Conservation (phyloP, 208 protist genomes). For the Acanthamoeba castellanii region DNA sequence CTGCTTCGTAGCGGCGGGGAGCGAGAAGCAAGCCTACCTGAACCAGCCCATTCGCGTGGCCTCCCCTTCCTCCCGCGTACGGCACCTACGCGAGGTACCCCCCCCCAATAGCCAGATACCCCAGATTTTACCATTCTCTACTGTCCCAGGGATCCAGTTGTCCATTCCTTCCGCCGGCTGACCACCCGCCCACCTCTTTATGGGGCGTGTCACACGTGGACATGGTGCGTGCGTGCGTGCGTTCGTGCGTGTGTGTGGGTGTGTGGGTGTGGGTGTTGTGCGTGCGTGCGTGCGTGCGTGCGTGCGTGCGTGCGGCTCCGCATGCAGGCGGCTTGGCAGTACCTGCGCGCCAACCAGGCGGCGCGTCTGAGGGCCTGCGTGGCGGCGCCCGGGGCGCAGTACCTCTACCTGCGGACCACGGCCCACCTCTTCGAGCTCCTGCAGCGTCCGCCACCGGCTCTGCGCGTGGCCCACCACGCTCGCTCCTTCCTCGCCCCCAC, state of each 20-base stretch:
- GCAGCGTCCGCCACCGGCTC: not conserved
- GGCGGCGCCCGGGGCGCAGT: not conserved
- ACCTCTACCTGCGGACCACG: not conserved
- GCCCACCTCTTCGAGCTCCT: not conserved
- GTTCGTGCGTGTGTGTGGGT: too few relatives aligned
- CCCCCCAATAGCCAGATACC: not conserved
- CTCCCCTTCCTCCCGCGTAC: not conserved
- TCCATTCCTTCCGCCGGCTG: too few relatives aligned
- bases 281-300: not conserved
- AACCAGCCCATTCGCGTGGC: not conserved
- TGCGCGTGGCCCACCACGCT: not conserved
- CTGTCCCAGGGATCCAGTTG: too few relatives aligned
- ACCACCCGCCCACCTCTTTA: too few relatives aligned
- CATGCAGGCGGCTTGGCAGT: not conserved
- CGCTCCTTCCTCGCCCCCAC: not conserved
- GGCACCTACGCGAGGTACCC: not conserved
- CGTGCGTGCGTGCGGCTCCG: too few relatives aligned
- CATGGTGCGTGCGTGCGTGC: too few relatives aligned
- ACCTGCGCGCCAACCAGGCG: not conserved
- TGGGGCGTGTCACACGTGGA: too few relatives aligned
- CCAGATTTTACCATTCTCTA: too few relatives aligned
- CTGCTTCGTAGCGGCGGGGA: not conserved
- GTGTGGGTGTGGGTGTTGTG: too few relatives aligned
- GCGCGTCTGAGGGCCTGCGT: not conserved
- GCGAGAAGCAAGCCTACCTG: not conserved